Conservation (phyloP, 306 rosid species). For the Sindora glabra region DNA sequence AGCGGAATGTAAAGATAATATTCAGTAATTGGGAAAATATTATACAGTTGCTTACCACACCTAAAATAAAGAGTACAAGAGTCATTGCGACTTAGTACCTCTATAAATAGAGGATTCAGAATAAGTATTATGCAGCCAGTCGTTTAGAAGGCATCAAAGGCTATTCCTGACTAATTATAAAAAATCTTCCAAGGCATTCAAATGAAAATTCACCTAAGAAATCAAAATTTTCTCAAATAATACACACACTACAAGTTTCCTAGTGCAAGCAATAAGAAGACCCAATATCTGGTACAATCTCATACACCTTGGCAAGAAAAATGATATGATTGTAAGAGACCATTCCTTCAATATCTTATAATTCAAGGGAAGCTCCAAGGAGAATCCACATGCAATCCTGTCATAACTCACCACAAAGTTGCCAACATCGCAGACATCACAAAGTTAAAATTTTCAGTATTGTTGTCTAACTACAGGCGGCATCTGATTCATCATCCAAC, state of each 20-base stretch:
- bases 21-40: too few relatives aligned
- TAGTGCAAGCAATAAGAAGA: too few relatives aligned
- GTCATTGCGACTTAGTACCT: too few relatives aligned
- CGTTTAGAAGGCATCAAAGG: not conserved
- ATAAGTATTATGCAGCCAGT: too few relatives aligned
- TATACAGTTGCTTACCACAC: too few relatives aligned
- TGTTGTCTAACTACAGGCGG: constrained; percentile 10
- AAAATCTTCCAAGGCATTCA: not conserved
- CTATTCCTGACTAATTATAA: not conserved
- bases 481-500: not conserved
- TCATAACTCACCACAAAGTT: not conserved
- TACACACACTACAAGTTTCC: too few relatives aligned
- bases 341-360: not conserved
- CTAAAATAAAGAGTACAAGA: too few relatives aligned
- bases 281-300: constrained; percentile 4
- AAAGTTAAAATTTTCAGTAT: not conserved
- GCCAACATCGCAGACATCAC: too few relatives aligned
- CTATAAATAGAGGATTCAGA: too few relatives aligned
- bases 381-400: not conserved
- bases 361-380: not conserved
- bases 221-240: not conserved
- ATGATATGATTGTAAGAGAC: not conserved
- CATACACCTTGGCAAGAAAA: not conserved
- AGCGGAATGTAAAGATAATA: too few relatives aligned
- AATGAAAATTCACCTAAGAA: not conserved